These are phyloP conservation scores for Chytriomyces confervae DNA, from an alignment of 192 early-diverging fungal genomes.

Conservation along the genomic window DNA sequence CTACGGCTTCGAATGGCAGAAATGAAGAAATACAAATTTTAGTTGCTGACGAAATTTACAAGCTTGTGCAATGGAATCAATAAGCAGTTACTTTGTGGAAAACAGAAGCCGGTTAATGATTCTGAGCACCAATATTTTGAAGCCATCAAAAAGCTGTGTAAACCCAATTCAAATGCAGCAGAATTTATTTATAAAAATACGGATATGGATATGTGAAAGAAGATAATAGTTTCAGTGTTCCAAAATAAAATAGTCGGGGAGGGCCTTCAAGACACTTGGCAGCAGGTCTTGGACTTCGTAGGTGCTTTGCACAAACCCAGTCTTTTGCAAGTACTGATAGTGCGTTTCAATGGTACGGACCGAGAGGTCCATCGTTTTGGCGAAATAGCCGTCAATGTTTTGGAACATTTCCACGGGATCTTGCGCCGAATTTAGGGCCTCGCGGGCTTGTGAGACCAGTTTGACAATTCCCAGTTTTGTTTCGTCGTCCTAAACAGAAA, in stretches of 20 bases:
- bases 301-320: too few relatives aligned
- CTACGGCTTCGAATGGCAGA: constrained; percentile 19
- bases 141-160: too few relatives aligned
- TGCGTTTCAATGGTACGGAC: too few relatives aligned
- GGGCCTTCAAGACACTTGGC: not conserved
- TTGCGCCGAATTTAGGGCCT: not conserved
- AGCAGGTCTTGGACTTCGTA: not conserved
- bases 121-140: too few relatives aligned
- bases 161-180: too few relatives aligned
- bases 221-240: not conserved
- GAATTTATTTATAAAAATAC: not conserved
- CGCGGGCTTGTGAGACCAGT: not conserved
- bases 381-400: too few relatives aligned
- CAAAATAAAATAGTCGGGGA: not conserved
- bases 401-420: not conserved
- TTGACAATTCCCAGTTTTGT: not conserved
- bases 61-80: not conserved
- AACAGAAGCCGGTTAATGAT: not conserved
- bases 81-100: not conserved
- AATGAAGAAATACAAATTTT: constrained; percentile 18
- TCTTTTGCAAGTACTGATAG: too few relatives aligned
- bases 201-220: not conserved
- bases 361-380: too few relatives aligned
- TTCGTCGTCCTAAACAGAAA: not conserved
- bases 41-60: not conserved